Evolutionary conservation across 176 grass and related monocot species (phyloP).

Genomic region (Tuctoria greenei): DNA sequence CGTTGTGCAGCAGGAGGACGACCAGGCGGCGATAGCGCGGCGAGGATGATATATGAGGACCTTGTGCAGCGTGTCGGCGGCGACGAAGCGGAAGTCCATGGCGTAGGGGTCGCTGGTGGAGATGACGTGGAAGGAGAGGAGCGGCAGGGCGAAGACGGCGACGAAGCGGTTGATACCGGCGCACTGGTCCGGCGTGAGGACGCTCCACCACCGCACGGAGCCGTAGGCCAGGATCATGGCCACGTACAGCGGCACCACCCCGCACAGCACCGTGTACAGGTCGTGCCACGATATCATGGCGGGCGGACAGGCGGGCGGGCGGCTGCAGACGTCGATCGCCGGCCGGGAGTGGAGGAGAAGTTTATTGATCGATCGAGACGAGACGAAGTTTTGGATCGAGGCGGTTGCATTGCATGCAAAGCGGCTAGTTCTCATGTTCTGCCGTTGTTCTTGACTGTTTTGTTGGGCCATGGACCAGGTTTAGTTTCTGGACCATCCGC

Average conservation of each 20-base stretch:
- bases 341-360: too few species aligned
- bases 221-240: constrained; percentile 72
- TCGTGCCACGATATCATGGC: constrained; percentile 76
- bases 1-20: too few species aligned
- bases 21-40: constrained; percentile 41
- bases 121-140: constrained; percentile 80
- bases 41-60: constrained; percentile 49
- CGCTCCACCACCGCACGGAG: constrained; percentile 67
- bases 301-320: too few species aligned
- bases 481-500: too few species aligned
- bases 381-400: too few species aligned
- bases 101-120: constrained; percentile 58
- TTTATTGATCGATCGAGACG: too few species aligned
- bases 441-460: too few species aligned
- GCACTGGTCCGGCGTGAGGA: constrained; percentile 71
- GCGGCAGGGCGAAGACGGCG: constrained; percentile 69
- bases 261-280: constrained; percentile 66
- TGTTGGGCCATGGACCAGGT: too few species aligned
- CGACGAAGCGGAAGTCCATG: constrained; percentile 73
- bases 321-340: too few species aligned
- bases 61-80: constrained; percentile 75
- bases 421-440: too few species aligned
- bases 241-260: constrained; percentile 73
- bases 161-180: constrained; percentile 77
- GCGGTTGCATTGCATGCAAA: too few species aligned